Percentiles rank a stretch among this genome's conserved stretches.
These are phyloP conservation scores for Sherardia arvensis DNA, from an alignment of 257 asterid species.

Conservation along the genomic window DNA sequence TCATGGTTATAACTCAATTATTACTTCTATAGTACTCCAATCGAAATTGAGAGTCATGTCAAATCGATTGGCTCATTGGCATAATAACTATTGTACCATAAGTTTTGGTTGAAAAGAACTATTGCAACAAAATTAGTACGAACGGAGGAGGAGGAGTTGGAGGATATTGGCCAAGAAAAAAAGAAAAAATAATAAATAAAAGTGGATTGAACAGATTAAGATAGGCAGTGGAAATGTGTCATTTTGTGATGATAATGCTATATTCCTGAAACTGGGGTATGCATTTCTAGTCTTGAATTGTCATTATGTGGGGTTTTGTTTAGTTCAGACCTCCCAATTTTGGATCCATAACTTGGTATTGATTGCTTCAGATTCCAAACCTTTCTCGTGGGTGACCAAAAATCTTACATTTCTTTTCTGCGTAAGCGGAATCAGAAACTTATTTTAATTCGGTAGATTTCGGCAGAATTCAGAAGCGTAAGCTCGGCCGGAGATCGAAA, in stretches of 20 bases:
- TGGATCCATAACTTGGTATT: conserved; percentile 23
- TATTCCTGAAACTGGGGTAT: conserved; percentile 36
- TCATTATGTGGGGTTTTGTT: conserved; percentile 32
- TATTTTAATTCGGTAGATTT: too few relatives aligned
- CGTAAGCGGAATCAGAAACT: too few relatives aligned
- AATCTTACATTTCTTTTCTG: background rate
- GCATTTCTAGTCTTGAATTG: conserved; percentile 25
- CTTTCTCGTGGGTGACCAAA: background rate
- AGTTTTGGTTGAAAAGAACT: background rate
- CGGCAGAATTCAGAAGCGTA: too few relatives aligned
- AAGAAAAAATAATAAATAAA: too few relatives aligned
- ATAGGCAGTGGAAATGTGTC: conserved; percentile 21
- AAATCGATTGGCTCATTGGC: background rate
- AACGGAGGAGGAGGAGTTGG: background rate
- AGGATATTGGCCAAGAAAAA: conserved; percentile 7
- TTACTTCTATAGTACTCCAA: background rate
- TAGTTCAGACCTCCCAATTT: conserved; percentile 20
- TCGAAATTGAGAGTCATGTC: background rate
- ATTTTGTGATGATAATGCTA: conserved; percentile 24
- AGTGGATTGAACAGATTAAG: conserved; percentile 19
- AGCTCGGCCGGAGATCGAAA: too few relatives aligned
- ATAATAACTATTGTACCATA: background rate
- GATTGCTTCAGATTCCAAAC: conserved; percentile 34
- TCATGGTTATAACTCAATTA: background rate
- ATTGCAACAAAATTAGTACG: background rate